Evolutionary conservation across 2,329 filamentous ascomycete species (phyloP), one percentile per base, ranked within the genome.

Genomic region (Colletotrichum viniferum): DNA sequence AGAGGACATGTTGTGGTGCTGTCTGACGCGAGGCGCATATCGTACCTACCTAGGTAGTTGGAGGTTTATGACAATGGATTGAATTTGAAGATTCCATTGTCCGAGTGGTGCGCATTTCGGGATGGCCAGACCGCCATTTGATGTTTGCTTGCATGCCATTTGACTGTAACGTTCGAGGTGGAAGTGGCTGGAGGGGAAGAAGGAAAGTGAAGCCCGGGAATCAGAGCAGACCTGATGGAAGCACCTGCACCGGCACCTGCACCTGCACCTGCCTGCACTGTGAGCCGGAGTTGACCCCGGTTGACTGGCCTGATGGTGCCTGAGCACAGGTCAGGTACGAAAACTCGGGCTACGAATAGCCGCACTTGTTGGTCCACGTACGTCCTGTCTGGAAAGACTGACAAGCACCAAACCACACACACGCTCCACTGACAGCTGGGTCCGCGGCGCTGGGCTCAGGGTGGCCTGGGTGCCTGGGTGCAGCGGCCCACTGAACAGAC

Each of bases 41-140:
- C 21, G 32, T 32, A 12, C 32, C 32, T 32, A 32, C 9, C 8
- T 30, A 30, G 28, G 24, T 34, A 18, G n/a, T 13, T 32, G 21
- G 21, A 21, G 38, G 38, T 48, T 10, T n/a, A 48, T 48, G 26
- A 18, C 7, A 32, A 30, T 36, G 52, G 18, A 16, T 30, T 21
- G 21, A 43, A 43, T 43, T 43, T 30, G 62, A 32, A 24, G 36
- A 34, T n/a, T 48, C 18, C 18, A 12, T 48, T 18, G 30, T 52
- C 36, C n/a, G 60, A 65, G 28, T 73, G 56, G 34, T 71, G 30
- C 56, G 55, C 7, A n/a, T n/a, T 32, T 52, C 30, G 43, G 43
- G 12, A n/a, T 21, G 9, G 18, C 18, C 69, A 67, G 72, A 74
- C 72, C 72, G 72, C 72, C 61, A 67, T 16, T 72, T 72, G 18